Evolutionary conservation across 441 rosid species (phyloP).

Genomic region (Gossypium gossypioides): DNA sequence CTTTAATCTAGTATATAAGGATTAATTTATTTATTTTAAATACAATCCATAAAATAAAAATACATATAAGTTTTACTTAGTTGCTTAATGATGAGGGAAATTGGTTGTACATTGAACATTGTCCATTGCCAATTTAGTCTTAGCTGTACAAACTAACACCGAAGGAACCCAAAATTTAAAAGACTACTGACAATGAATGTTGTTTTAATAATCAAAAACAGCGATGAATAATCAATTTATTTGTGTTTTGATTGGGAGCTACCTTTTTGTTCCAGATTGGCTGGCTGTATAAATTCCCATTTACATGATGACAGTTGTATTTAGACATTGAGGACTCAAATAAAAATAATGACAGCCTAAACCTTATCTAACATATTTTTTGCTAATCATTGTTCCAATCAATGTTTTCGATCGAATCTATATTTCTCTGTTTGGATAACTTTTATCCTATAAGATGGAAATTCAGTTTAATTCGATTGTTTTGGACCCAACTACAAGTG

Average conservation of each 20-base stretch:
- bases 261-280: neutral
- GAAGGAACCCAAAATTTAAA: neutral
- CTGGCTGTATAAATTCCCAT: neutral
- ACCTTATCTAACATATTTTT: neutral
- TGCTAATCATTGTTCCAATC: conserved; percentile 4
- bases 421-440: neutral
- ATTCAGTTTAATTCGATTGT: neutral
- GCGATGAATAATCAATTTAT: neutral
- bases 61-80: neutral
- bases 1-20: too few species aligned
- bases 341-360: neutral
- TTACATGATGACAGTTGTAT: neutral
- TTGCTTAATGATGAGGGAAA: neutral
- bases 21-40: too few species aligned
- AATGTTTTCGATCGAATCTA: neutral
- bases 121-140: neutral
- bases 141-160: neutral
- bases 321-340: neutral
- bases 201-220: neutral
- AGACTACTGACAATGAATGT: neutral
- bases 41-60: neutral
- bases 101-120: neutral
- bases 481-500: neutral
- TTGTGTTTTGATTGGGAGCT: neutral
- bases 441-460: neutral